Base-by-base conservation (phyloP, 2,329 filamentous ascomycete species). In the Sclerotinia trifoliorum region DNA sequence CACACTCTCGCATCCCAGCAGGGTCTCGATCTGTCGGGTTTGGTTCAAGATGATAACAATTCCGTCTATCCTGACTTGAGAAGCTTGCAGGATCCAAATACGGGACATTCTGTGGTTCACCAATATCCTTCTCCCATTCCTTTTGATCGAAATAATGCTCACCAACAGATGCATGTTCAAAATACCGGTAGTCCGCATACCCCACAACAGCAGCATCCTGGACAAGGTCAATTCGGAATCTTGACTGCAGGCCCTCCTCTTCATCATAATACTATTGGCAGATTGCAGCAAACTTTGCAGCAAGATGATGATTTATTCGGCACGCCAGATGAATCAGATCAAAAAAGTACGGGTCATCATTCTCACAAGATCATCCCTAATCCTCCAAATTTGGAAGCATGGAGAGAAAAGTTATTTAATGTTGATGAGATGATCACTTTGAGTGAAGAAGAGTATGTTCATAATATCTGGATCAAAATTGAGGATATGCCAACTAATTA, bases 361-460 rank as follows among this genome's bases (percentile, higher is more conserved):
- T 81, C 83, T 61, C 82, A 79, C 35, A 88, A 83, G 75, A 80
- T 90, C 71, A 83, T 92, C 15, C 78, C 87, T 11, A 81, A 91
- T 74, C 90, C 90, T 51, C 90, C 90, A 3, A 82, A 90, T 72
- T 81, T 94, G 61, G 81, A 86, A 17, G 81, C 82, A 70, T 94
- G 91, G 91, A 83, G 91, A 64, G 83, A 90, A 73, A 88, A 83
- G 75, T 80, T 94, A 57, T 94, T 94, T 78, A 84, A 91, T 75
- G 88, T 93, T n/a, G 86, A 92, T 73, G 88, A 90, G 56, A 85
- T 84, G 57, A 90, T 94, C 69, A 85, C 88, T 17, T 79, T 94
- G 73, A 92, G 85, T 42, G 87, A 93, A 77, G 89, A 93, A 71
- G 85, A 94, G 88, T 92, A 84, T 71, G 84, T 78, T 21, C 13